A percentile compares a stretch with the other conserved stretches of the same genome.
Conservation (phyloP, 306 rosid genomes). For the Prunus davidiana region DNA sequence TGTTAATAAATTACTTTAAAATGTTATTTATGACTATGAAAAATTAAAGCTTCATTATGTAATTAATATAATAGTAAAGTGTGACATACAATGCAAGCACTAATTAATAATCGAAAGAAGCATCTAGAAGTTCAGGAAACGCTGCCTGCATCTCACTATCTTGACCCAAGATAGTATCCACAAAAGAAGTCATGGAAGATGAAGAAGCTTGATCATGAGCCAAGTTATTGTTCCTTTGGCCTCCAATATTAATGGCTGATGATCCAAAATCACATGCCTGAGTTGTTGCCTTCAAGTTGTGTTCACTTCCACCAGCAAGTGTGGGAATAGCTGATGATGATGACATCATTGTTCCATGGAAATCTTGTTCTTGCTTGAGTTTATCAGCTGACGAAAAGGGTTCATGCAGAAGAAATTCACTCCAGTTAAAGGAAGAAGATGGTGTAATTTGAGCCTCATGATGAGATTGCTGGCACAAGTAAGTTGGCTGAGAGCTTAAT, state of each 20-base stretch:
- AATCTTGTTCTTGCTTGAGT: conserved; percentile 26
- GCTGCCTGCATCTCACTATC: conserved; percentile 68
- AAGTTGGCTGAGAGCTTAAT: conserved; percentile 37
- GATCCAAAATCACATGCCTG: conserved; percentile 26
- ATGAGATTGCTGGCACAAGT: conserved; percentile 34
- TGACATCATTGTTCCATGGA: conserved; percentile 12
- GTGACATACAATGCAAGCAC: not conserved
- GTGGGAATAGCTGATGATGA: conserved; percentile 24
- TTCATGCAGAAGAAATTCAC: conserved; percentile 55
- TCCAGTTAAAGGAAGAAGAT: conserved; percentile 52
- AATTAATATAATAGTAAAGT: not conserved
- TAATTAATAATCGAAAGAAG: conserved; percentile 51
- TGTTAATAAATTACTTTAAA: too few relatives aligned
- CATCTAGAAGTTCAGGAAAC: conserved; percentile 74
- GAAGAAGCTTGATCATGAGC: conserved; percentile 29
- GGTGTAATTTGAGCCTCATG: conserved; percentile 24
- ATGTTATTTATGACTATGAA: too few relatives aligned
- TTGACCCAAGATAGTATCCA: conserved; percentile 69
- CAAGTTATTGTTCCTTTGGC: conserved; percentile 21
- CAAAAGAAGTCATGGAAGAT: conserved; percentile 53
- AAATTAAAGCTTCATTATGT: not conserved
- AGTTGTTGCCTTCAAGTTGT: conserved; percentile 18
- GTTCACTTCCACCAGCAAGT: conserved; percentile 17
- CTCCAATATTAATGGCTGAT: conserved; percentile 23
- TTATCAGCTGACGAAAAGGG: conserved; percentile 37